Conservation (phyloP, 1,284 basidiomycete genomes). For the Jaminaea rosea region DNA sequence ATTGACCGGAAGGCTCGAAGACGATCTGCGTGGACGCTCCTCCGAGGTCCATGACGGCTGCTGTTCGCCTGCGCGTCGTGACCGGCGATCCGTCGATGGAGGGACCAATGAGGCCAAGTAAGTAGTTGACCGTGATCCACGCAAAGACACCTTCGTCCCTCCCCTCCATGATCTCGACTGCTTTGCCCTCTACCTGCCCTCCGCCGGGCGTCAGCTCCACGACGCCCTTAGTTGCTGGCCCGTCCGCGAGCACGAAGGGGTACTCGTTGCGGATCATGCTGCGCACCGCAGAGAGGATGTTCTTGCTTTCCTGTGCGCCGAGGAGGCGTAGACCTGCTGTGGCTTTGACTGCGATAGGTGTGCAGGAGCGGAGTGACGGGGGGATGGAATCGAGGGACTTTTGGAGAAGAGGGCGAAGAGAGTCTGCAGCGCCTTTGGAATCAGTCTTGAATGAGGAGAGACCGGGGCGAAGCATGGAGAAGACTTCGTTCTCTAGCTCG, state of each 20-base stretch:
- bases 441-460: constrained; percentile 60
- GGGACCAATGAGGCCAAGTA: constrained; percentile 27
- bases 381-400: constrained; percentile 74
- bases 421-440: constrained; percentile 63
- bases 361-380: constrained; percentile 59
- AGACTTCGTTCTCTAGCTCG: constrained; percentile 84
- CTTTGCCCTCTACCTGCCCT: background rate
- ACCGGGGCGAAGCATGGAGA: constrained; percentile 73
- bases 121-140: constrained; percentile 95
- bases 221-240: constrained; percentile 24
- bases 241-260: constrained; percentile 56
- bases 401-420: constrained; percentile 70
- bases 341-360: constrained; percentile 85
- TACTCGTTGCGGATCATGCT: constrained; percentile 59
- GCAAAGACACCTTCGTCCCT: constrained; percentile 86
- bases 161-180: constrained; percentile 67
- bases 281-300: constrained; percentile 71
- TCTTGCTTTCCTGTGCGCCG: constrained; percentile 59
- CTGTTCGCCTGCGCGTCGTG: constrained; percentile 49
- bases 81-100: constrained; percentile 7
- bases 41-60: constrained; percentile 89
- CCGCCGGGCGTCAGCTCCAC: background rate
- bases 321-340: constrained; percentile 83
- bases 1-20: constrained; percentile 65
- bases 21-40: constrained; percentile 99